These are phyloP conservation scores for Crataegus laevigata DNA, from an alignment of 306 rosid species.

Conservation along the genomic window DNA sequence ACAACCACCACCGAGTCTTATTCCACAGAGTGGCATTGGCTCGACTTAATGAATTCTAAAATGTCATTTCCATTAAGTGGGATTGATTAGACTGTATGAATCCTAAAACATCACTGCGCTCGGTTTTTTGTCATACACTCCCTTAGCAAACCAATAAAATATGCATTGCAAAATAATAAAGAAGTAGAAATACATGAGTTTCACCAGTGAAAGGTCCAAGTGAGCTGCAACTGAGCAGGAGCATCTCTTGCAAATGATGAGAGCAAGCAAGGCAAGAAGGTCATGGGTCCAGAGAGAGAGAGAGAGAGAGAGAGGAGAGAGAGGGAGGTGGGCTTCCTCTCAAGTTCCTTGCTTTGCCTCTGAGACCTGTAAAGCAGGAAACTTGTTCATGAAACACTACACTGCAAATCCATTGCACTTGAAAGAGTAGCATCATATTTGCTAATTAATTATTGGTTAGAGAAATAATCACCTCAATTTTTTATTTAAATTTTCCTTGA, in stretches of 20 bases:
- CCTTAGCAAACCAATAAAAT: not conserved
- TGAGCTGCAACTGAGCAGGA: not conserved
- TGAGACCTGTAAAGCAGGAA: conserved; percentile 43
- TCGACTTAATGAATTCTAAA: too few species aligned
- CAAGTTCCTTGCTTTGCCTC: conserved; percentile 18
- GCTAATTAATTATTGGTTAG: not conserved
- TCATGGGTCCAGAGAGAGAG: conserved; percentile 11
- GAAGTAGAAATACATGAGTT: not conserved
- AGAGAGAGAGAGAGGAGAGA: too few species aligned
- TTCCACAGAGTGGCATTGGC: too few species aligned
- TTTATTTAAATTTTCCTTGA: conserved; percentile 22
- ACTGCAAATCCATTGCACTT: conserved; percentile 1
- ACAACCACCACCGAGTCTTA: too few species aligned
- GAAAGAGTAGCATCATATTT: not conserved
- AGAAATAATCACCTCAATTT: not conserved
- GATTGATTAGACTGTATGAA: too few species aligned
- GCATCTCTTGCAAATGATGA: conserved; percentile 12
- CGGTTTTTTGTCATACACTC: too few species aligned
- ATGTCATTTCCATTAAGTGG: fast-evolving
- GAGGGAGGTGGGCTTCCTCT: conserved; percentile 15
- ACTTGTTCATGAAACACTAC: conserved; percentile 24
- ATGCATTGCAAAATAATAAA: not conserved
- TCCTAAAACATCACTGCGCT: too few species aligned
- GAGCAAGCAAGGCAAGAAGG: conserved; percentile 21
- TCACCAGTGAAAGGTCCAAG: conserved; percentile 9